Evolutionary conservation across 2,329 filamentous ascomycete genomes (phyloP).

Genomic region (Penicillium sp.): DNA sequence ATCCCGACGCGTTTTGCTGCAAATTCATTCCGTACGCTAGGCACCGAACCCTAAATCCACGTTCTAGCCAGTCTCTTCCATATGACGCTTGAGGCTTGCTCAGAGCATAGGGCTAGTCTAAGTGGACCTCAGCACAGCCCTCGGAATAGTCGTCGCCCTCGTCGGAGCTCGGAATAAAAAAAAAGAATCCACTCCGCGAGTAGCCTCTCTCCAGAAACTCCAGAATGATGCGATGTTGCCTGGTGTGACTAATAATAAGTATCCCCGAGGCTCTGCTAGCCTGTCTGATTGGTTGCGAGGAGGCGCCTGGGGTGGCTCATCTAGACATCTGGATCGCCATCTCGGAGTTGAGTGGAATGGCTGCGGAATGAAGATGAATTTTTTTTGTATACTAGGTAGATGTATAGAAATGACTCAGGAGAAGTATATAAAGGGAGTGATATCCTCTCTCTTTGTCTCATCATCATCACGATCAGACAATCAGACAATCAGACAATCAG

Average conservation of each 20-base stretch:
- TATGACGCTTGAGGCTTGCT: no score
- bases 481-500: not conserved
- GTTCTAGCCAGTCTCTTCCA: no score
- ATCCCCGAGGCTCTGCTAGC: not conserved
- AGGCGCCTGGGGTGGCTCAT: not conserved
- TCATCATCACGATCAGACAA: not conserved
- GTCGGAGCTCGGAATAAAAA: not conserved
- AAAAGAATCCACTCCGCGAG: not conserved
- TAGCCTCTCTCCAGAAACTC: not conserved
- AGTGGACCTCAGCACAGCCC: no score
- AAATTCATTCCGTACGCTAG: no score
- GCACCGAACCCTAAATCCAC: no score
- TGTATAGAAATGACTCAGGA: not conserved
- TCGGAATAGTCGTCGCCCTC: not conserved
- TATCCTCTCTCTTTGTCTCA: constrained; percentile 1
- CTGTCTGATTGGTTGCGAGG: not conserved
- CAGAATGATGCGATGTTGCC: not conserved
- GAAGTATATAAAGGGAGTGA: constrained; percentile 4
- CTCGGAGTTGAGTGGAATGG: not conserved
- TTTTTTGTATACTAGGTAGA: not conserved
- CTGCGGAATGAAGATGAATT: not conserved
- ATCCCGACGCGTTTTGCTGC: no score
- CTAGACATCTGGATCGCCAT: not conserved
- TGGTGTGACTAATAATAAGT: not conserved
- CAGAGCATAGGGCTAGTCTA: no score